A percentile compares a stretch with the other conserved stretches of the same genome.
Conservation (phyloP, 2,329 filamentous ascomycete genomes). For the Monosporascus ibericus region DNA sequence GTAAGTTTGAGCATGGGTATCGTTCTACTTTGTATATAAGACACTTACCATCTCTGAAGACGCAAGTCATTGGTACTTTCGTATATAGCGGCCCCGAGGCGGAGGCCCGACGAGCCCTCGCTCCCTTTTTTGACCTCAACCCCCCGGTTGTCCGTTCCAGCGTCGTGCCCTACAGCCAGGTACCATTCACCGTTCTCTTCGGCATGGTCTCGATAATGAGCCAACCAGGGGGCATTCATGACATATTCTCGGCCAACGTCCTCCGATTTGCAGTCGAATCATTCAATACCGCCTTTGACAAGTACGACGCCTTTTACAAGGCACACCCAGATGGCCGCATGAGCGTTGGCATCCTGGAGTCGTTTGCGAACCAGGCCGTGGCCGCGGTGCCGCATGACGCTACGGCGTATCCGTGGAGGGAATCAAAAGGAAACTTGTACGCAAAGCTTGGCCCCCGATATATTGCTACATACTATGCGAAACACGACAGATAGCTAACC, state of each 20-base stretch:
- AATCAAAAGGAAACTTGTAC: slow-evolving; percentile 12
- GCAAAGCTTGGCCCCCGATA: background rate
- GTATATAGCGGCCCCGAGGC: slow-evolving; percentile 10
- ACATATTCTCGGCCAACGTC: slow-evolving; percentile 7
- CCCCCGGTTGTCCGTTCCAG: slow-evolving; percentile 1
- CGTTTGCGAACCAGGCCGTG: slow-evolving; percentile 9
- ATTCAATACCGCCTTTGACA: slow-evolving; percentile 5
- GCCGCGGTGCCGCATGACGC: slow-evolving; percentile 5
- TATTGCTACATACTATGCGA: background rate
- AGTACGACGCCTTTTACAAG: slow-evolving; percentile 8
- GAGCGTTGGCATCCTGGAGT: slow-evolving; percentile 5
- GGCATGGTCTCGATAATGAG: background rate
- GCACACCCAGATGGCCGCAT: slow-evolving; percentile 2
- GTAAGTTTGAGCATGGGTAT: slow-evolving; percentile 1
- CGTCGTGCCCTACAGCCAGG: slow-evolving; percentile 2
- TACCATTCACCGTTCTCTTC: slow-evolving; percentile 1
- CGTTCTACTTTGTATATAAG: background rate
- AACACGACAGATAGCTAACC: background rate
- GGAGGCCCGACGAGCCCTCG: slow-evolving; percentile 3
- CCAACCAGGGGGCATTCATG: background rate
- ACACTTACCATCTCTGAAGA: slow-evolving; percentile 6
- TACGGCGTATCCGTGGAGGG: slow-evolving; percentile 22
- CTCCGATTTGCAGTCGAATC: slow-evolving; percentile 3
- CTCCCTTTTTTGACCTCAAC: slow-evolving; percentile 8
- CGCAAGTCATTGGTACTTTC: slow-evolving; percentile 8